Base-by-base conservation (phyloP, 495 filamentous ascomycete species). In the Bathelium albidoporum region DNA sequence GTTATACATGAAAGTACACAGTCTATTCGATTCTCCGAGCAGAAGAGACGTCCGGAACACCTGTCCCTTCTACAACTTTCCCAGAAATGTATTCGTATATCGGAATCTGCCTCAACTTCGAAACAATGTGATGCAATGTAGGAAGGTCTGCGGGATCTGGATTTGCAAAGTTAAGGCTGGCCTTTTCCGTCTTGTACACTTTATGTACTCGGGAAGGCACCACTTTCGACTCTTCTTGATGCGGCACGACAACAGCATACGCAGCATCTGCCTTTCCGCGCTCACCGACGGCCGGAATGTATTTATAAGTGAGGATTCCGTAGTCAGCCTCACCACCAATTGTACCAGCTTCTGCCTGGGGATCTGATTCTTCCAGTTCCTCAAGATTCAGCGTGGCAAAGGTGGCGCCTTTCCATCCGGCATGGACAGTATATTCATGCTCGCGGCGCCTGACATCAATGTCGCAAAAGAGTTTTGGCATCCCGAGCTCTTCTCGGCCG, bases 401-500 rank as follows among this genome's bases (percentile, higher is more conserved):
- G 49, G 49, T 55, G 5, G 75, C 75, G 2, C 80, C 80, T 55
- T 79, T 62, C 81, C 81, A 83, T 59, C 75, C 75, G 1, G 77
- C 74, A 49, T 71, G 68, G 20, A 80, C 62, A 32, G 73, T 73
- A 62, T 76, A 79, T 1, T 74, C 74, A 1, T 65, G 65, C n/a
- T 63, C 61, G 5, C 73, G 71, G 31, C 73, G 72, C 55, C 76
- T 61, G 1, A 80, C 69, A 43, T 81, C 77, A 61, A 85, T 74
- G 0, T 77, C 75, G 29, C 73, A 73, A 53, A 76, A 82, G 5
- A 84, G 58, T 71, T 83, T 85, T 1, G 82, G 81, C 76, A 84
- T 80, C 7, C 81, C 82, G 16, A 83, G 73, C 68, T 84, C 82
- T 36, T 86, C 82, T 28, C 80, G 69, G 0, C 80, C 80, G 12